Percentiles rank a stretch among this genome's conserved stretches.
These are phyloP conservation scores for Quercus lobata DNA, from an alignment of 331 rosid genomes.

Conservation along the genomic window DNA sequence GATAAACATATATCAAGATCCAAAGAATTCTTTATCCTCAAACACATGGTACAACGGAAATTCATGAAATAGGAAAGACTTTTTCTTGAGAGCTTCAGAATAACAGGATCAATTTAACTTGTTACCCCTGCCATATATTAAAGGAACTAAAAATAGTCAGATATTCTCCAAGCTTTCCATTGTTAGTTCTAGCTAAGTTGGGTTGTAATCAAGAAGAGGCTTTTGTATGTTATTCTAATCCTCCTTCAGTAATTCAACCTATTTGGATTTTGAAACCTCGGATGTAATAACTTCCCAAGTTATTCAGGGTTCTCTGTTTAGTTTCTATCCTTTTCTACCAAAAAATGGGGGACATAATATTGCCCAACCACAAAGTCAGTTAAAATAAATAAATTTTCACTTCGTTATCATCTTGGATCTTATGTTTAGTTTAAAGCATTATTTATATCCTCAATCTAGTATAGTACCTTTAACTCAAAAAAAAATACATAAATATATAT, in stretches of 20 bases:
- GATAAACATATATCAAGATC: background rate
- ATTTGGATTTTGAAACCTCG: too few relatives aligned
- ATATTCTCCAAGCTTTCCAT: too few relatives aligned
- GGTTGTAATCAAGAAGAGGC: too few relatives aligned
- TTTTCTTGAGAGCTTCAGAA: background rate
- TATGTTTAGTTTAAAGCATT: background rate
- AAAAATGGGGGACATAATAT: background rate
- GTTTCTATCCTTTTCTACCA: too few relatives aligned
- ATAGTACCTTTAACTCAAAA: background rate
- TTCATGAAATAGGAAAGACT: background rate
- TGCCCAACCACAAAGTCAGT: background rate
- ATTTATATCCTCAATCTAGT: background rate
- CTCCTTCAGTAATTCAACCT: too few relatives aligned
- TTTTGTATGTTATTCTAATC: too few relatives aligned
- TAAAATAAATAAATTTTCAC: background rate
- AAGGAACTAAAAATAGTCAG: background rate
- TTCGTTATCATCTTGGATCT: background rate
- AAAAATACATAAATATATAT: accelerated
- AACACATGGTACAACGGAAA: background rate
- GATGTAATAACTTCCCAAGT: too few relatives aligned
- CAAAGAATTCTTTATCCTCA: background rate
- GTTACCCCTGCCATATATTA: background rate
- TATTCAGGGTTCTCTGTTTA: too few relatives aligned
- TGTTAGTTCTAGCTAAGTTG: too few relatives aligned
- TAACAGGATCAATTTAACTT: background rate